Base-by-base conservation (phyloP, 176 grass and related monocot species). In the Rhynchospora pubera region DNA sequence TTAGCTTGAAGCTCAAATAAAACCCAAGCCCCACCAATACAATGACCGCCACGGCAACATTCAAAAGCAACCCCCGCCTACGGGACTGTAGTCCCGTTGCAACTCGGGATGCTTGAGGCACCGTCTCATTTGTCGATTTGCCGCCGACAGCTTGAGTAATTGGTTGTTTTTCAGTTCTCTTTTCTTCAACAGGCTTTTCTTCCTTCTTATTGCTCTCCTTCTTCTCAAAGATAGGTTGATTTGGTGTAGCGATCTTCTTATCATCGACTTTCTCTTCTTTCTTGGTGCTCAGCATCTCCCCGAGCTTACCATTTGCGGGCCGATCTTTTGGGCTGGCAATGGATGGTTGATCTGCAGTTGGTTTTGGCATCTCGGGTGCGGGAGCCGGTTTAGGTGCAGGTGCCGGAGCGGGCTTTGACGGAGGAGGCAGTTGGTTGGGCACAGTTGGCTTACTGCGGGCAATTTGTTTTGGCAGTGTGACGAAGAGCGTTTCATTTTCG, bases 381-480 rank as follows among this genome's bases (percentile, higher is more conserved):
- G 72, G 23, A 66, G 57, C 4, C 39, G 1, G 43, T 26, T 65
- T 56, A 9, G 61, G 84, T 24, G 22, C 11, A 1, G 26, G 5
- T 4, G 23, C 15, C 9, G 61, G 1, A 2, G 78, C 44, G 4
- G 50, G 26, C 1, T 57, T 53, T 5, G 70, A 43, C 0, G 24
- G 46, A 16, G 75, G 1, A 14, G 50, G 28, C 2, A 78, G 50
- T 13, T 75, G 43, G 11, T 13, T 39, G 12, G 14, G 69, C 5
- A 23, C 3, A 53, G 5, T 45, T 26, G 68, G 78, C 52, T 57
- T 58, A 30, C 73, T 34, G 12, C 2, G 11, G 45, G 78, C 61
- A n/a, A 71, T 82, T 63, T 51, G 18, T 84, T 93, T 98, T 7
- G 92, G 96, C 9, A 99, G 57, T 19, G 57, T 81, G 74, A 99